phyloP scores from a whole-genome alignment of 2,329 filamentous ascomycete genomes.

The Xylariaceae sp. region DNA sequence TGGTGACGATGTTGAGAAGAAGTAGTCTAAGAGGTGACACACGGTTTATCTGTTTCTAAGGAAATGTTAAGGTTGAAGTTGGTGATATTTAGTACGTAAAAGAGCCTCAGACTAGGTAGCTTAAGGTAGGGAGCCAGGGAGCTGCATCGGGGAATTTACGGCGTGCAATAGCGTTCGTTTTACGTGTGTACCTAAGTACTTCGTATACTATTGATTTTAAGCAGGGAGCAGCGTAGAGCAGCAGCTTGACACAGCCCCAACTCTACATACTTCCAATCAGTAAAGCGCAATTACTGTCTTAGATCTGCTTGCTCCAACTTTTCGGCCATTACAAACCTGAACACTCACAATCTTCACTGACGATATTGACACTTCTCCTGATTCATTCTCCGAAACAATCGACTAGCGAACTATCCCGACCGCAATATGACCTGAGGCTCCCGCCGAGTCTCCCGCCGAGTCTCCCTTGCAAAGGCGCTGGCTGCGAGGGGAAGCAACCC shows the following conservation, averaged over 20 bases:
- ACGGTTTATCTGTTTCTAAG: too few species aligned
- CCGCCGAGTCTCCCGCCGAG: constrained; percentile 8
- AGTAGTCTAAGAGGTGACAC: too few species aligned
- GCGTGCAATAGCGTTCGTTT: background rate
- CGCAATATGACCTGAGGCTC: constrained; percentile 31
- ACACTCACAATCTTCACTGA: background rate
- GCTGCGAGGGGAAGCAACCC: constrained; percentile 32
- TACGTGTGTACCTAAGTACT: too few species aligned
- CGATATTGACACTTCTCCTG: background rate
- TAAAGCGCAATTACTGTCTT: too few species aligned
- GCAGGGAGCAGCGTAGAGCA: too few species aligned
- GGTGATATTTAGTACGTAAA: background rate
- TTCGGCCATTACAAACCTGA: too few species aligned
- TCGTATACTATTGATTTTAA: too few species aligned
- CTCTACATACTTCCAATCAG: too few species aligned
- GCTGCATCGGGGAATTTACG: background rate
- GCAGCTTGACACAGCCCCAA: too few species aligned
- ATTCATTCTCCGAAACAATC: background rate
- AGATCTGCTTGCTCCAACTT: too few species aligned
- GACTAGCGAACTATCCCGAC: background rate
- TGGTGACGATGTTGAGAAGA: background rate
- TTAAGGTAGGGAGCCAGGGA: background rate
- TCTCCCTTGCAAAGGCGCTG: constrained; percentile 29
- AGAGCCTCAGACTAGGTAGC: background rate
- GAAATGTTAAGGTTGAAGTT: background rate